These are phyloP conservation scores for Annulohypoxylon truncatum DNA, from an alignment of 2,329 filamentous ascomycete species.

Conservation along the genomic window DNA sequence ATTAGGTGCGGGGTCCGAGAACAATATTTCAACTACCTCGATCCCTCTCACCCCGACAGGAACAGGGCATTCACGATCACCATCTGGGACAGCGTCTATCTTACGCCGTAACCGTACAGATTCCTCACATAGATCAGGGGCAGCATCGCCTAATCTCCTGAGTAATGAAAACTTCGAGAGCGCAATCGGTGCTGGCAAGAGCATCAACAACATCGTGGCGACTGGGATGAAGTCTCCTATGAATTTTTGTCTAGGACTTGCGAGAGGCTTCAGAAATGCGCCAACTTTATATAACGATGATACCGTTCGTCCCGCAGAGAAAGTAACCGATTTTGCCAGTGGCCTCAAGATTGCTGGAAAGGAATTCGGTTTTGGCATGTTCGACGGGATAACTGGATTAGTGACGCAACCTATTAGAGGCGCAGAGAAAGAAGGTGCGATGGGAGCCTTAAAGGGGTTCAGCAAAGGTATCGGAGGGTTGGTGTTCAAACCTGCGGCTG, in stretches of 20 bases:
- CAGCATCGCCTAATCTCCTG: conserved; percentile 39
- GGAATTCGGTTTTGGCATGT: conserved; percentile 81
- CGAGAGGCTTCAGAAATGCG: conserved; percentile 89
- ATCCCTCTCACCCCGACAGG: conserved; percentile 22
- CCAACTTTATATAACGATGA: conserved; percentile 88
- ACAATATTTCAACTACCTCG: conserved; percentile 30
- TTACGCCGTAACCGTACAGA: conserved; percentile 20
- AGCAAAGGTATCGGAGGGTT: conserved; percentile 87
- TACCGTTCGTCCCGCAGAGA: conserved; percentile 80
- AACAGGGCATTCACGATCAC: conserved; percentile 25
- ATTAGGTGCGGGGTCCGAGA: conserved; percentile 30
- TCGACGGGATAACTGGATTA: conserved; percentile 83
- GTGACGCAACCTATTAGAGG: conserved; percentile 81
- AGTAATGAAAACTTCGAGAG: conserved; percentile 62
- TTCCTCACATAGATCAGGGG: conserved; percentile 14
- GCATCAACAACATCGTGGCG: conserved; percentile 76
- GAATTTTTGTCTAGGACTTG: conserved; percentile 84
- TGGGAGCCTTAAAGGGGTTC: conserved; percentile 80
- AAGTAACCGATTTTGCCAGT: conserved; percentile 80
- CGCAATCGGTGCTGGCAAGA: conserved; percentile 73
- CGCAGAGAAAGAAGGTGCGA: conserved; percentile 70
- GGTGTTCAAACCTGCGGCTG: conserved; percentile 83
- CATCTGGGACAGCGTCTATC: conserved; percentile 26
- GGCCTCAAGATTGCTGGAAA: conserved; percentile 83
- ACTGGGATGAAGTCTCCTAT: conserved; percentile 84